These are phyloP conservation scores for Pseudomonodictys pantanalensis DNA, from an alignment of 495 filamentous ascomycete genomes.

Conservation along the genomic window DNA sequence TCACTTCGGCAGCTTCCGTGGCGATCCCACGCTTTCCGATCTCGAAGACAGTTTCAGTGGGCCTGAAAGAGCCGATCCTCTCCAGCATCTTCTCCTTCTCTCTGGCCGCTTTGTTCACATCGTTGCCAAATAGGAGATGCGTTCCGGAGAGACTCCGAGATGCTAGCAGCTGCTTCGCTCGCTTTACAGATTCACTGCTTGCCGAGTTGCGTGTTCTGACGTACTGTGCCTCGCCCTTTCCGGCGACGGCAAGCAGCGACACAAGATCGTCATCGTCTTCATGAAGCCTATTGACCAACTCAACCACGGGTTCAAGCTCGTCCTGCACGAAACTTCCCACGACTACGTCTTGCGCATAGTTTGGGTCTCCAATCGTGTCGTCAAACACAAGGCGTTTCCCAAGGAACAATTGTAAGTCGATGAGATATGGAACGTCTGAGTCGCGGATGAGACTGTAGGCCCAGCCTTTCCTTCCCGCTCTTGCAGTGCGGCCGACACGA, in stretches of 20 bases:
- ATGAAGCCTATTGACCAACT: constrained; percentile 75
- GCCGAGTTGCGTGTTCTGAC: constrained; percentile 83
- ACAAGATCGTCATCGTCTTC: constrained; percentile 70
- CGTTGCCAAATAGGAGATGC: constrained; percentile 73
- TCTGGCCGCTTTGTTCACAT: constrained; percentile 58
- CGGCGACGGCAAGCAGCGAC: constrained; percentile 65
- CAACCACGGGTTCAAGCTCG: constrained; percentile 65
- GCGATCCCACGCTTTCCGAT: constrained; percentile 68
- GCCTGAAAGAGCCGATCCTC: constrained; percentile 79
- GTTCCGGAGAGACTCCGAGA: constrained; percentile 66
- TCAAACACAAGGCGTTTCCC: constrained; percentile 75
- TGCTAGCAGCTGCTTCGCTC: constrained; percentile 69
- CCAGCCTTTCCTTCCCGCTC: constrained; percentile 90
- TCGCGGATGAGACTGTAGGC: constrained; percentile 86
- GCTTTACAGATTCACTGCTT: constrained; percentile 80
- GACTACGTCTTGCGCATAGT: constrained; percentile 76
- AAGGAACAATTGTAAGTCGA: constrained; percentile 94
- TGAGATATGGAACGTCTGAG: constrained; percentile 80
- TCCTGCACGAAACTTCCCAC: constrained; percentile 71
- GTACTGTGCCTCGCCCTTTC: constrained; percentile 92
- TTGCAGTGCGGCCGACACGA: constrained; percentile 89
- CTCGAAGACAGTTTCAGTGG: constrained; percentile 92
- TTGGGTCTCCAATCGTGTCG: constrained; percentile 50
- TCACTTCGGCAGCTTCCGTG: constrained; percentile 73
- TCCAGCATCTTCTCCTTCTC: constrained; percentile 81